Conservation (phyloP, 1,139 yeast species). For the Saccharomyces pastorianus region DNA sequence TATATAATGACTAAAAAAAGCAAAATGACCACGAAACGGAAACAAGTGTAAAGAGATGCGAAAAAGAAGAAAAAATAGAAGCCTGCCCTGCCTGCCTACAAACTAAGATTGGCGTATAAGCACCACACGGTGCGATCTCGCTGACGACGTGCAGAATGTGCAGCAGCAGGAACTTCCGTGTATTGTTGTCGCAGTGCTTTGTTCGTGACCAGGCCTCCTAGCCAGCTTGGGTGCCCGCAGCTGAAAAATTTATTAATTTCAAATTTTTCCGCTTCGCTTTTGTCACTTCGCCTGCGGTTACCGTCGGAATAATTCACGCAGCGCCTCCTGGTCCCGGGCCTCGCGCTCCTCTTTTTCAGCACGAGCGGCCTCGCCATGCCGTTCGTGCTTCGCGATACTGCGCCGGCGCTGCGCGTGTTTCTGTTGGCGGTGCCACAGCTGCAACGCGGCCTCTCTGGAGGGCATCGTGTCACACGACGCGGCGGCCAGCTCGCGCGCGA, state of each 20-base stretch:
- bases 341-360: slow-evolving; percentile 44
- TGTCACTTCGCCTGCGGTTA: slow-evolving; percentile 31
- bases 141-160: not conserved
- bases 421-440: slow-evolving; percentile 41
- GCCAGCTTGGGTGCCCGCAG: not conserved
- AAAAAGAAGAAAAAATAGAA: not conserved
- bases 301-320: slow-evolving; percentile 44
- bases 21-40: not conserved
- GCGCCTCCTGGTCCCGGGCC: slow-evolving; percentile 47
- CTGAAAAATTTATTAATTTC: not conserved
- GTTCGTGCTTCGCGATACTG: not conserved
- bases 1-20: not conserved
- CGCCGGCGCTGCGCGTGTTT: slow-evolving; percentile 22
- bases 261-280: slow-evolving; percentile 12
- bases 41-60: no score
- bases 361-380: not conserved
- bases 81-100: not conserved
- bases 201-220: not conserved
- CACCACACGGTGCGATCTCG: not conserved
- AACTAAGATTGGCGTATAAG: not conserved
- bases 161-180: not conserved
- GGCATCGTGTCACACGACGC: not conserved
- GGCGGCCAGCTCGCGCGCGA: slow-evolving; percentile 60
- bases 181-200: not conserved
- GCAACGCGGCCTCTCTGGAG: slow-evolving; percentile 2